phyloP scores from a whole-genome alignment of 345 rosid genomes.

The Ceriops tagal region DNA sequence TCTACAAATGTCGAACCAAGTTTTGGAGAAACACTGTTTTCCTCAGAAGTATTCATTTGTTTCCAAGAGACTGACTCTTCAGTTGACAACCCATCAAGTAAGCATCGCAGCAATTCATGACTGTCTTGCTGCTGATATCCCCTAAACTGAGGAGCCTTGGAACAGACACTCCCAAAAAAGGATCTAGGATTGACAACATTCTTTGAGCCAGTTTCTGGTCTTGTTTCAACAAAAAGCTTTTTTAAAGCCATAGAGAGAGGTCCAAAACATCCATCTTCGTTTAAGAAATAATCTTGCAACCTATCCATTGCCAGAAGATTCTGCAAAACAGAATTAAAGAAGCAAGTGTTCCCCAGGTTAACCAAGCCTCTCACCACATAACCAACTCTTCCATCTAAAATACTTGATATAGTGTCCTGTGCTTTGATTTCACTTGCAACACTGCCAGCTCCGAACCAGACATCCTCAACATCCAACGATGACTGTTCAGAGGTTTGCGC shows the following conservation, averaged over 20 bases:
- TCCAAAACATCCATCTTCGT: slow-evolving; percentile 48
- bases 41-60: slow-evolving; percentile 34
- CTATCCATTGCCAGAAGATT: slow-evolving; percentile 70
- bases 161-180: slow-evolving; percentile 59
- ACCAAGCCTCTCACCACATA: slow-evolving; percentile 72
- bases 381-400: slow-evolving; percentile 44
- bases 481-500: slow-evolving; percentile 34
- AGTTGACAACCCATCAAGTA: slow-evolving; percentile 74
- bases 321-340: slow-evolving; percentile 92
- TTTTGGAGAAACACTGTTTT: slow-evolving; percentile 31
- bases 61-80: slow-evolving; percentile 65
- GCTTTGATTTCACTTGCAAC: slow-evolving; percentile 38
- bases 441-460: slow-evolving; percentile 63
- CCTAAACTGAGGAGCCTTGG: slow-evolving; percentile 86
- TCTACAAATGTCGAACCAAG: slow-evolving; percentile 62
- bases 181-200: slow-evolving; percentile 69
- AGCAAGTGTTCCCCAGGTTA: slow-evolving; percentile 97
- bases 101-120: slow-evolving; percentile 84
- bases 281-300: slow-evolving; percentile 53
- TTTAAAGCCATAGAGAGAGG: slow-evolving; percentile 64
- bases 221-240: slow-evolving; percentile 67
- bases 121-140: slow-evolving; percentile 97
- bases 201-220: slow-evolving; percentile 48
- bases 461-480: slow-evolving; percentile 50
- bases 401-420: slow-evolving; percentile 27